These are phyloP conservation scores for Lentinula edodes DNA, from an alignment of 768 basidiomycete species.

Conservation along the genomic window DNA sequence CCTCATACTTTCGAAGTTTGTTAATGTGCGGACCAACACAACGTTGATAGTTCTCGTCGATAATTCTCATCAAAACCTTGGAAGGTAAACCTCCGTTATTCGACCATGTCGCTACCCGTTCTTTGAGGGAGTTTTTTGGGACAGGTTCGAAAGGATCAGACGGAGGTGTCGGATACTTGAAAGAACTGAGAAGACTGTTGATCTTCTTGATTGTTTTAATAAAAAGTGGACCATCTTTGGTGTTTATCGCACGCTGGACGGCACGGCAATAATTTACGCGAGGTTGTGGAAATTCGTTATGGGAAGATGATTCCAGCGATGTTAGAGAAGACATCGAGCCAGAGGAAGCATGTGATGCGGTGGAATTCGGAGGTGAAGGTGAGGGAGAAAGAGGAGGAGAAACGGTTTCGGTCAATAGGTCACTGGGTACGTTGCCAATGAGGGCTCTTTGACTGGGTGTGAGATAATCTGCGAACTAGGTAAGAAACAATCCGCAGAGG, in stretches of 20 bases:
- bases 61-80: conserved; percentile 64
- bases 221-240: conserved; percentile 69
- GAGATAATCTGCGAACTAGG: conserved; percentile 48
- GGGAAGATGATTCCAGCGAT: conserved; percentile 10
- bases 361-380: conserved; percentile 31
- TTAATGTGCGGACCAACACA: conserved; percentile 88
- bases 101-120: conserved; percentile 44
- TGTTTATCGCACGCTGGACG: conserved; percentile 65
- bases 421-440: conserved; percentile 63
- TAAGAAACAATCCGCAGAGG: conserved; percentile 7
- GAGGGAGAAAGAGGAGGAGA: conserved; percentile 30
- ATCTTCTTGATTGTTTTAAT: conserved; percentile 53
- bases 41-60: conserved; percentile 92
- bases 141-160: conserved; percentile 47
- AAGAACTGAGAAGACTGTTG: conserved; percentile 51
- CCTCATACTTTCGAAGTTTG: conserved; percentile 71
- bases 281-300: conserved; percentile 11
- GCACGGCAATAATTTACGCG: conserved; percentile 43
- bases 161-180: conserved; percentile 58
- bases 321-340: conserved; percentile 2
- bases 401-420: conserved; percentile 34
- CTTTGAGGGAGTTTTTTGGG: conserved; percentile 43
- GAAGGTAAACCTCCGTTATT: conserved; percentile 47
- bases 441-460: conserved; percentile 57
- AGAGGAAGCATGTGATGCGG: conserved; percentile 17